Evolutionary conservation across 257 asterid genomes (phyloP), one percentile per base, ranked within the genome.

Genomic region (Scutellaria barbata): DNA sequence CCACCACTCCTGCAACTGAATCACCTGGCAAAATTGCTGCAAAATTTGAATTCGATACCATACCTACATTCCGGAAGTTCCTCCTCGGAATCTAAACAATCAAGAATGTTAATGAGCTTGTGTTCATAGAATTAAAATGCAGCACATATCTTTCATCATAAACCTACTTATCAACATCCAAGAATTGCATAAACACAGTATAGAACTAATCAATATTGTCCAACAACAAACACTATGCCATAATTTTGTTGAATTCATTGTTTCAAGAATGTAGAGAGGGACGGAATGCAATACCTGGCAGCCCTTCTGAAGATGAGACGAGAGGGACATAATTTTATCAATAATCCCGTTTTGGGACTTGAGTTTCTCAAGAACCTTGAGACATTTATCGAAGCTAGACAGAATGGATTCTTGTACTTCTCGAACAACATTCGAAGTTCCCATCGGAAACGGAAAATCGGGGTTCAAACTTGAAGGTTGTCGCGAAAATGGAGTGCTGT

Each of bases 1-100:
- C 95, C 76, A 92, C 96, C 8, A 85, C 13, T 71, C 95, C 95
- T 9, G 96, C 97, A 74, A 92, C 82, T 17, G 96, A 84, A 77
- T 92, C 98, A 4, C 98, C 96, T 0, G 95, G 97, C 78, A 92
- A 70, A 62, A 92, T 85, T 53, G 96, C 97, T 9, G 98, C 97
- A 73, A 92, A 92, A 57, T 68, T 85, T 33, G 84, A 80, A 76
- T 66, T 77, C 53, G 75, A 57, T 75, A 77, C 42, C 76, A 73
- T 62, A 17, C 40, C 71, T 60, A 69, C 39, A 66, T 68, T 86
- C 81, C 51, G 77, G 79, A 30, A 25, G 52, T 70, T 72, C 40
- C 87, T 79, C 69, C 81, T 59, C 41, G 65, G 82, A 74, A 86
- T 75, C 98, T 89, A 81, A 66, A 81, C 22, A 53, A 68, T 22